phyloP scores from a whole-genome alignment of 2,329 filamentous ascomycete species.

The Neophaeococcomyces aloes region DNA sequence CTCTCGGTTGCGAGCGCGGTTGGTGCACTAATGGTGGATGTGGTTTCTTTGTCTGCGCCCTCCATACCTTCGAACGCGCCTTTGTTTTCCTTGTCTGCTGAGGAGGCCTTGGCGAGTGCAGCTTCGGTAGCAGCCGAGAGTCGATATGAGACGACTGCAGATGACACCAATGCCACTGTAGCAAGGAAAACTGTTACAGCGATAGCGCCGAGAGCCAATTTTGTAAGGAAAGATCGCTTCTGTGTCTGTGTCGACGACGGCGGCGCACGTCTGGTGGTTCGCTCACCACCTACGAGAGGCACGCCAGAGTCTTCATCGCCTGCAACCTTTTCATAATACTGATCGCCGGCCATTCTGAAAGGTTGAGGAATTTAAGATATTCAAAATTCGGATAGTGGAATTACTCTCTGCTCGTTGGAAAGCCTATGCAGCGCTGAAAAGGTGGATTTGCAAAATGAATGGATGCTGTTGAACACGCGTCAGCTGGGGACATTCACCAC shows the following conservation, averaged over 20 bases:
- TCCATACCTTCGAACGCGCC: slow-evolving; percentile 5
- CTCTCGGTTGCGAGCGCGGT: background rate
- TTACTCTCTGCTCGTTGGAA: too few species aligned
- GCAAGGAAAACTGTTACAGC: slow-evolving; percentile 2
- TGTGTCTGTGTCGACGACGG: background rate
- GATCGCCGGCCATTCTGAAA: slow-evolving; percentile 4
- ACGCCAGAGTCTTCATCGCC: slow-evolving; percentile 8
- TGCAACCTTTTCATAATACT: slow-evolving; percentile 11
- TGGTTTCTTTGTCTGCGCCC: background rate
- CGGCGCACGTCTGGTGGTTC: background rate
- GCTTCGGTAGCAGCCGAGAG: slow-evolving; percentile 5
- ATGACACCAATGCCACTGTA: slow-evolving; percentile 2
- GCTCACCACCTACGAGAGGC: slow-evolving; percentile 4
- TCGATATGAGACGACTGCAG: slow-evolving; percentile 6
- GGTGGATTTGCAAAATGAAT: background rate
- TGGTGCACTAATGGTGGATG: background rate
- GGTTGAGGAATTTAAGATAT: background rate
- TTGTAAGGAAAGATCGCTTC: slow-evolving; percentile 4
- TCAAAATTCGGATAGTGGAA: background rate
- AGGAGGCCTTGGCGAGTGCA: slow-evolving; percentile 1
- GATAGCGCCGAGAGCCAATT: slow-evolving; percentile 1
- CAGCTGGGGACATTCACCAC: background rate
- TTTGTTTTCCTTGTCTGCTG: background rate
- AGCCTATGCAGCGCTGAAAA: background rate
- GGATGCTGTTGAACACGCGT: background rate